Evolutionary conservation across 129 eudicot species (phyloP).

Genomic region (Escallonia herrerae): DNA sequence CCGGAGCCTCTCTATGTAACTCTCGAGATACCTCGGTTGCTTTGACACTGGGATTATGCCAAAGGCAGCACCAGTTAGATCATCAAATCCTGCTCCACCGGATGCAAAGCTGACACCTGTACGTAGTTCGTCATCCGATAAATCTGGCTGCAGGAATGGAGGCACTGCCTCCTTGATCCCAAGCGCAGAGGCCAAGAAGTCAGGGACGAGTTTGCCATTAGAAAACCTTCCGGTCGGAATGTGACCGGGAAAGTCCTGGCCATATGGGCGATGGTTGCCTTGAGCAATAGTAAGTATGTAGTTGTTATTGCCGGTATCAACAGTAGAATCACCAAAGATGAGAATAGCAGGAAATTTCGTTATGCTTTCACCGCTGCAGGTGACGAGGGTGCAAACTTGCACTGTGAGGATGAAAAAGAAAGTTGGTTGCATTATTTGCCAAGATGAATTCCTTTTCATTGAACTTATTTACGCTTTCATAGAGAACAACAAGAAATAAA

Average conservation of each 20-base stretch:
- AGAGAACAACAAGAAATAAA: no score
- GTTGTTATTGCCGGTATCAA: conserved; percentile 49
- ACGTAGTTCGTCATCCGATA: conserved; percentile 33
- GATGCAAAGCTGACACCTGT: conserved; percentile 84
- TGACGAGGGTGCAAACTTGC: background rate
- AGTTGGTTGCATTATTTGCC: no score
- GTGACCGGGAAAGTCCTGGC: conserved; percentile 43
- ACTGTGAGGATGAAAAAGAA: conserved; percentile 4
- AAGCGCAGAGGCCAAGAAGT: conserved; percentile 42
- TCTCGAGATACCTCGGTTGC: conserved; percentile 31
- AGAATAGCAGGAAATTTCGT: conserved; percentile 28
- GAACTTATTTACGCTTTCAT: background rate
- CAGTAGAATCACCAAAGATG: conserved; percentile 48
- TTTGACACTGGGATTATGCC: conserved; percentile 41
- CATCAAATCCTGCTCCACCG: conserved; percentile 63
- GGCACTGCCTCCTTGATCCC: conserved; percentile 59
- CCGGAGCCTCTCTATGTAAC: conserved; percentile 32
- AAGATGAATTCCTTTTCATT: no score
- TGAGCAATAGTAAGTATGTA: conserved; percentile 18
- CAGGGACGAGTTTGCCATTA: conserved; percentile 55
- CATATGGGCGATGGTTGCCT: conserved; percentile 37
- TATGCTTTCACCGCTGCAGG: background rate
- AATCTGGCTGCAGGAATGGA: conserved; percentile 51
- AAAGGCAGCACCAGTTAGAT: conserved; percentile 33
- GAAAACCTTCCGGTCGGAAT: conserved; percentile 71